Base-by-base conservation (phyloP, 805 yeast species). In the Maudiozyma turicensis region DNA sequence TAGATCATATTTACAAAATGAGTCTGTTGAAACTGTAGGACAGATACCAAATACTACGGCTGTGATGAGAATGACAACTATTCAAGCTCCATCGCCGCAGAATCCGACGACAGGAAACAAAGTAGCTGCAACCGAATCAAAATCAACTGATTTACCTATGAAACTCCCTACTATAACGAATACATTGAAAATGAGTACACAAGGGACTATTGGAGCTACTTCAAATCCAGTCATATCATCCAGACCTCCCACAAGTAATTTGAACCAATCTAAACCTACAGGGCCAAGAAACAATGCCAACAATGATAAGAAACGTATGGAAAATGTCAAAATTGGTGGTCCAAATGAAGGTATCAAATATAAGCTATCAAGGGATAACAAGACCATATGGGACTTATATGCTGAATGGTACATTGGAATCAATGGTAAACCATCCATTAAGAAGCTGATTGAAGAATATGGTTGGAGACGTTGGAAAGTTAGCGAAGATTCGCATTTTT, bases 401-500 rank as follows among this genome's bases (percentile, higher is more conserved):
- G 64, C 66, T 3, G 71, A 67, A 48, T 67, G 71, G 71, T 67
- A 62, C 43, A 56, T 61, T 48, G 71, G 71, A 3, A 49, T 67
- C n/a, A 63, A 61, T 43, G 66, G 67, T 9, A 58, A 62, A 42
- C 55, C 57, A 30, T 57, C 71, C 7, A 63, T 67, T 15, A 59
- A 59, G 35, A 56, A 55, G 15, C 46, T 67, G 44, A 67, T 67
- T 32, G 64, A 66, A 41, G 60, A 55, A 10, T 66, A 61, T 50
- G 71, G 71, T 6, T 63, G 63, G 60, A 58, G 71, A 46, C 57
- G 68, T 13, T 67, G 71, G 71, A 67, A 67, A 50, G 71, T 67
- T 3, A 59, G 61, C 34, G 69, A 65, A 8, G 71, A 67, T 51
- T 67, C 71, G 0, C 71, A 67, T 53, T 67, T 67, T 45, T 67